phyloP scores from a whole-genome alignment of 1,284 basidiomycete genomes.

The Pholiota adiposa region DNA sequence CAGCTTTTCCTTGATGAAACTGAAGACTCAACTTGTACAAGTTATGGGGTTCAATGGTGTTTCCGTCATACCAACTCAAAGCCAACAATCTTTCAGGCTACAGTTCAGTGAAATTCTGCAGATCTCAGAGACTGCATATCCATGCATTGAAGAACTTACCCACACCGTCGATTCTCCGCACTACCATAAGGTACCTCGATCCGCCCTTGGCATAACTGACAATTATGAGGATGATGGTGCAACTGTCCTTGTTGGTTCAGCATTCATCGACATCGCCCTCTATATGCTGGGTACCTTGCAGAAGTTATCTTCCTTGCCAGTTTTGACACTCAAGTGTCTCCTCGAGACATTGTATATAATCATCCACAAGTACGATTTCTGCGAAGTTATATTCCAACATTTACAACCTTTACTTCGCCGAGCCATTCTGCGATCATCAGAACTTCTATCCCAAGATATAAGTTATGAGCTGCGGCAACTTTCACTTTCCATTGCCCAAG shows the following conservation, averaged over 20 bases:
- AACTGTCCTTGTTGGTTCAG: constrained; percentile 57
- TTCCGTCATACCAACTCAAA: constrained; percentile 45
- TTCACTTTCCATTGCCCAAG: constrained; percentile 59
- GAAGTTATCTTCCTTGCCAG: constrained; percentile 50
- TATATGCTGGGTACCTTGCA: constrained; percentile 49
- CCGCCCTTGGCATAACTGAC: constrained; percentile 51
- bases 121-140: constrained; percentile 47
- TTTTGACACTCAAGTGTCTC: constrained; percentile 57
- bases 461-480: constrained; percentile 71
- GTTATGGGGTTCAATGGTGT: constrained; percentile 60
- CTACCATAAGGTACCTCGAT: constrained; percentile 48
- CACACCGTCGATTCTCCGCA: constrained; percentile 61
- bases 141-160: constrained; percentile 63
- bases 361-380: constrained; percentile 73
- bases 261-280: constrained; percentile 63
- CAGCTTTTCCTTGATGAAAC: constrained; percentile 52
- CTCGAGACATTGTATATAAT: constrained; percentile 66
- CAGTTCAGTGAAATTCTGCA: constrained; percentile 50
- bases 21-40: constrained; percentile 64
- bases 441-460: constrained; percentile 50
- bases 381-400: constrained; percentile 52
- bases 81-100: constrained; percentile 54
- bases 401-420: constrained; percentile 55
- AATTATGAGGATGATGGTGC: constrained; percentile 47
- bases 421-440: constrained; percentile 55